A percentile compares a stretch with the other conserved stretches of the same genome.
phyloP scores from a whole-genome alignment of 2,329 filamentous ascomycete genomes.

The Furcasterigmium sp. region DNA sequence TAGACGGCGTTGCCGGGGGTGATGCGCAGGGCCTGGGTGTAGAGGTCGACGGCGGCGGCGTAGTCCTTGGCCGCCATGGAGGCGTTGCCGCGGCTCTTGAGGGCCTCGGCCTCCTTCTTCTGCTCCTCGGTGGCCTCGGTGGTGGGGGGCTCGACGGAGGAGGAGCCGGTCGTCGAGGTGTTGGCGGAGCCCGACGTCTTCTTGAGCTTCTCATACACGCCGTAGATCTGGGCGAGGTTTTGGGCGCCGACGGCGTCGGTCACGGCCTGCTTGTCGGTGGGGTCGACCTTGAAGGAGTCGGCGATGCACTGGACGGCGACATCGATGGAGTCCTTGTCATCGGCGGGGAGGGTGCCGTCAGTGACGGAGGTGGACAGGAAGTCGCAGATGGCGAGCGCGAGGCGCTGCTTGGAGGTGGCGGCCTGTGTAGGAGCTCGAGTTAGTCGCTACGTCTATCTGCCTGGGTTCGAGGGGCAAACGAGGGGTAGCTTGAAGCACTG shows the following conservation, averaged over 20 bases:
- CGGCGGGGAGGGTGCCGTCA: constrained; percentile 81
- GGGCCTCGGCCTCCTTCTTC: constrained; percentile 76
- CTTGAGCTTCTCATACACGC: constrained; percentile 93
- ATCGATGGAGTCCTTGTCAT: constrained; percentile 91
- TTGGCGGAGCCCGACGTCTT: constrained; percentile 34
- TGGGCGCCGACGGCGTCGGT: constrained; percentile 77
- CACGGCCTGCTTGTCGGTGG: constrained; percentile 67
- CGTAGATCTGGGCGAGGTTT: constrained; percentile 86
- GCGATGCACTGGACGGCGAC: constrained; percentile 91
- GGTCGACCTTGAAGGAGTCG: constrained; percentile 92
- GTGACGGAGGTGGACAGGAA: constrained; percentile 80
- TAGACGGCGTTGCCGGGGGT: constrained; percentile 89
- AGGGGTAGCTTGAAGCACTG: constrained; percentile 53
- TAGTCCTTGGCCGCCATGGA: constrained; percentile 97
- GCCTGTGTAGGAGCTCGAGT: constrained; percentile 21
- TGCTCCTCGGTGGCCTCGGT: constrained; percentile 44
- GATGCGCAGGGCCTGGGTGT: constrained; percentile 79
- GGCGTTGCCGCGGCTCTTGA: constrained; percentile 89
- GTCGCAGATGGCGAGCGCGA: constrained; percentile 95
- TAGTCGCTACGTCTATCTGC: constrained; percentile 1
- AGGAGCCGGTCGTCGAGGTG: constrained; percentile 36
- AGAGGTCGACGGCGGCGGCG: constrained; percentile 71
- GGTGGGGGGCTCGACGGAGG: constrained; percentile 20
- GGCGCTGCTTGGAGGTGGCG: constrained; percentile 65
- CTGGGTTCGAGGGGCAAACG: constrained; percentile 39